Base-by-base conservation (phyloP, 257 asterid species). In the Petunia secreta region DNA sequence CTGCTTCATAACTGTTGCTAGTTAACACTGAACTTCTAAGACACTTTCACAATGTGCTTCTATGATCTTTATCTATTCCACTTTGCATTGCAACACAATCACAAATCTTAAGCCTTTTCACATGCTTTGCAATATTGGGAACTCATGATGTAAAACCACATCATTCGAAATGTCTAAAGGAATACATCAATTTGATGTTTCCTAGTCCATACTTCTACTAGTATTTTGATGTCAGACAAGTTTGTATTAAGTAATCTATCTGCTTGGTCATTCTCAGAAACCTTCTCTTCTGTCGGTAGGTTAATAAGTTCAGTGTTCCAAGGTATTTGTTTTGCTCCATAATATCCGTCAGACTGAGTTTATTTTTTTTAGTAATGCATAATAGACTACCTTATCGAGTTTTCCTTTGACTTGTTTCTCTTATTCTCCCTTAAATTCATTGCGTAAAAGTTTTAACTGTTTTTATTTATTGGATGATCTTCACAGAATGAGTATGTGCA, bases 401-500 rank as follows among this genome's bases (percentile, higher is more conserved):
- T 34, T 13, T 60, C 3, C 25, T 43, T 52, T 1, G 55, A 50
- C 2, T 52, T 71, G 25, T 3, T 25, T 46, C 25, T 10, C 57
- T 48, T 71, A 5, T 48, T 34, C 34, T 71, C 34, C 44, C 59
- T 46, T 71, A 0, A 10, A 48, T 1, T 10, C 77, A 71, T 48
- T 34, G 11, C 34, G 4, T 2, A 34, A 48, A 71, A 7, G 41
- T 69, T 43, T 69, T 34, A 60, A 48, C 34, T 48, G 43, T 34
- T 10, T 25, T 25, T 10, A 34, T 38, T 14, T 41, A 62, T 62
- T 55, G 58, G 41, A 50, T 81, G 73, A 13, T 82, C 81, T 74
- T 83, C 64, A 63, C 93, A 95, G 99, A 90, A 93, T 82, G 87
- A 90, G 75, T 87, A 92, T 83, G 97, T 86, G 67, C 96, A 90